Base-by-base conservation (phyloP, 179 eudicot species). In the Beta corolliflora region DNA sequence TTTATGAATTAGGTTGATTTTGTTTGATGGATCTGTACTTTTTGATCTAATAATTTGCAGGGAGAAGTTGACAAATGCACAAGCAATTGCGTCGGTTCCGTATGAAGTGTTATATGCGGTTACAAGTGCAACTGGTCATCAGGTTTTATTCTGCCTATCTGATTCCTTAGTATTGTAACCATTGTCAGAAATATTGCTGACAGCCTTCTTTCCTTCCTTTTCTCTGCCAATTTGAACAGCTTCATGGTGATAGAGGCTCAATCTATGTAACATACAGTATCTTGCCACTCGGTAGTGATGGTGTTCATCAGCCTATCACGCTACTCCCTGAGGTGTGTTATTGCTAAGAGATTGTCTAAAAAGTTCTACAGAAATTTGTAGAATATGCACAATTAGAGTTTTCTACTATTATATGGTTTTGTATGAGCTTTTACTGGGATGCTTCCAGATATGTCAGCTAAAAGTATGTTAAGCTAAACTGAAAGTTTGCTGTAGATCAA, bases 261-360 rank as follows among this genome's bases (percentile, higher is more conserved):
- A 82, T 81, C 46, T 84, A 85, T 83, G 90, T 87, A 79, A 87
- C 93, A 23, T 93, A 93, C 86, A 96, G 94, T 89, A 94, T 96
- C 80, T 93, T 96, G 78, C 99, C 99, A 29, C 90, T 96, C 84
- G 93, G 90, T 85, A 90, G 82, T 86, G 97, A 95, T 86, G 97
- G 97, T 69, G 85, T 87, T 81, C 93, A 91, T 82, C 98, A 90
- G 79, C 89, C 97, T 77, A 91, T 94, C 83, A 94, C 92, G 99
- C 97, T 91, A 85, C 92, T 93, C 54, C 93, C 97, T 31, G 98
- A 96, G 99, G 99, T 96, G 74, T 76, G 82, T 73, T 64, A 44
- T 63, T 77, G 45, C 55, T 6, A 14, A 50, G 12, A 5, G 41
- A n/a, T 75, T 19, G 7, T 45, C 45, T 41, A 59, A 5, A 68